Evolutionary conservation across 2,329 filamentous ascomycete genomes (phyloP), one percentile per base, ranked within the genome.

Genomic region (Fusarium nisikadoi): DNA sequence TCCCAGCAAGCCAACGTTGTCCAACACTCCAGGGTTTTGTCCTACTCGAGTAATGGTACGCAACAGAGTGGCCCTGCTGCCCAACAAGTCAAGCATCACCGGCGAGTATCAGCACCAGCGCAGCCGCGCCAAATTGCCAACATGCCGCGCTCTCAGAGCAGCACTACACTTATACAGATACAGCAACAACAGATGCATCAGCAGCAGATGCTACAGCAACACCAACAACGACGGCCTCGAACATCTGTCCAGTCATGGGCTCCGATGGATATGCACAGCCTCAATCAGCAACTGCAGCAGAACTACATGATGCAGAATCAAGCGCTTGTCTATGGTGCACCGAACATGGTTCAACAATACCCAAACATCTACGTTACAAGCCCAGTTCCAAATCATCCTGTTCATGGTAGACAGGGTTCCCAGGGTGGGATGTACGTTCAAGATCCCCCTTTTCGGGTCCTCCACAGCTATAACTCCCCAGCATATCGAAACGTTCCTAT

Each of bases 401-500:
- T 25, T 25, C 73, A 77, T 52, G 45, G 67, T 50, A 65, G 68
- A 39, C 53, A 64, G 23, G 50, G 35, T 47, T 74, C 71, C 8
- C 71, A 75, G 42, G 66, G 76, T 16, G 57, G 66, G 6, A 47
- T 63, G 39, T 53, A 70, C 19, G 56, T 58, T 17, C 73, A 72
- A 52, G 72, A 79, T 35, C 77, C 79, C 17, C 86, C 85, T 13
- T 89, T 86, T 66, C 85, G 87, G 3, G 81, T 89, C 16, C 79
- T 89, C 13, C 88, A 89, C 78, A 89, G 87, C 78, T 89, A 89
- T 73, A 88, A 89, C 75, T 88, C 87, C 8, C 87, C 87, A 9
- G 86, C 87, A 10, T 89, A 90, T 73, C 83, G 83, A 33, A 83
- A 86, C 39, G 84, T 81, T 6, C 87, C 87, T 0, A 88, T 89